Percentiles rank a stretch among this genome's conserved stretches.
phyloP scores from a whole-genome alignment of 139 green algal genomes.

The Tetraselmis striata region DNA sequence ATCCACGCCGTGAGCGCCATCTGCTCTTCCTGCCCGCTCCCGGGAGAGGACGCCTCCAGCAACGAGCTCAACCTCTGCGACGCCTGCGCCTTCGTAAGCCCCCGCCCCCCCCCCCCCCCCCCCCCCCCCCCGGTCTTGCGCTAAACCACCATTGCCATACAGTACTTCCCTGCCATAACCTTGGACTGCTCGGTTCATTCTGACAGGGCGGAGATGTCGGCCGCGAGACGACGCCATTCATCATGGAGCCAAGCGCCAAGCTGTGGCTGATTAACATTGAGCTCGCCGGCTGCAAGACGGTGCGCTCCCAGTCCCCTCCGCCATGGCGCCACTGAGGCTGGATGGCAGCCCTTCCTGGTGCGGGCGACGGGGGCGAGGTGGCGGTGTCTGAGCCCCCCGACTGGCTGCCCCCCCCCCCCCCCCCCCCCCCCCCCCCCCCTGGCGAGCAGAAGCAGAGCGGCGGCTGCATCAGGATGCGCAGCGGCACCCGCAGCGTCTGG shows the following conservation, averaged over 20 bases:
- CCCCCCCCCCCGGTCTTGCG: too few relatives aligned
- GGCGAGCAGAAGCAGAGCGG: not conserved
- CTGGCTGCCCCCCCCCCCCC: too few relatives aligned
- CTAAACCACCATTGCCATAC: too few relatives aligned
- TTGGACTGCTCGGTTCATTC: not conserved
- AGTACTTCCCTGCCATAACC: too few relatives aligned
- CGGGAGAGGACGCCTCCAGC: not conserved
- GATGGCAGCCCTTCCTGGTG: too few relatives aligned
- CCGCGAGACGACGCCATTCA: not conserved
- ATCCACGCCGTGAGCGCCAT: not conserved
- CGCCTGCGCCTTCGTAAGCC: constrained; percentile 37
- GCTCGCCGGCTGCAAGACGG: not conserved
- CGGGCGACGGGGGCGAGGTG: too few relatives aligned
- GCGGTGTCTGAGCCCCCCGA: too few relatives aligned
- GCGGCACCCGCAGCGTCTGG: not conserved
- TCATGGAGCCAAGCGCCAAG: not conserved
- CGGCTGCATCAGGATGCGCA: not conserved
- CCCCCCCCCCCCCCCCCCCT: too few relatives aligned
- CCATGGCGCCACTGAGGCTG: too few relatives aligned
- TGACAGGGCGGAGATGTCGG: not conserved
- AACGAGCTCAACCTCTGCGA: not conserved
- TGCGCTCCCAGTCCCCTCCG: too few relatives aligned
- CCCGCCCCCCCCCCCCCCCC: constrained; percentile 48
- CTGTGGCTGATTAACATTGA: not conserved
- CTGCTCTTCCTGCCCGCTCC: not conserved